These are phyloP conservation scores for Tieghemiomyces parasiticus DNA, from an alignment of 192 early-diverging fungal species.

Conservation along the genomic window DNA sequence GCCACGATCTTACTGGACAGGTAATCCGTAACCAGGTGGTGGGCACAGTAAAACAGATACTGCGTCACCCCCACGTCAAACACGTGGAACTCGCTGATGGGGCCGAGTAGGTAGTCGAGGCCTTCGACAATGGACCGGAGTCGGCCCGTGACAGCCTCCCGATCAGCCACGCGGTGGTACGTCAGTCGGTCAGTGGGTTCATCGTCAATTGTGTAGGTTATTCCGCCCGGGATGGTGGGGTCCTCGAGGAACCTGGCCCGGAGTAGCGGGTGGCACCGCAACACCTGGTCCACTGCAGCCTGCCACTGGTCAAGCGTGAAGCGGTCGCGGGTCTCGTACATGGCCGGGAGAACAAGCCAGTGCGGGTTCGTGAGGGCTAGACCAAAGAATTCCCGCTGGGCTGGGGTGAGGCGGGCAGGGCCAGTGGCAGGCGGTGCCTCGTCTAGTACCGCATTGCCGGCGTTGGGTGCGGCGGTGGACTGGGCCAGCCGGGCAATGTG, in stretches of 20 bases:
- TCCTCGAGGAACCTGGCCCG: not conserved
- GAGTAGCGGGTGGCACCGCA: not conserved
- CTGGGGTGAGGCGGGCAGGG: not conserved
- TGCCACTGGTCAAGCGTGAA: not conserved
- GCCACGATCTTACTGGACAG: not conserved
- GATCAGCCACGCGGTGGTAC: not conserved
- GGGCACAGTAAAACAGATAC: not conserved
- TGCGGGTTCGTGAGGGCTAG: conserved; percentile 9
- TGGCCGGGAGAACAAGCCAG: not conserved
- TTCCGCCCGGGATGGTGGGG: not conserved
- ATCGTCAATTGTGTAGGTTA: not conserved
- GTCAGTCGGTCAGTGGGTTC: not conserved
- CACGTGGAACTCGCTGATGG: not conserved
- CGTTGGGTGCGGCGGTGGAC: not conserved
- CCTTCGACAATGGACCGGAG: not conserved
- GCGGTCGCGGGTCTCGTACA: conserved; percentile 13
- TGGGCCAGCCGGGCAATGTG: not conserved
- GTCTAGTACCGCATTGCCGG: not conserved
- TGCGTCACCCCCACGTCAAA: not conserved
- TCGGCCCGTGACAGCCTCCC: not conserved
- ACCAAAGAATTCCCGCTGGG: conserved; percentile 6
- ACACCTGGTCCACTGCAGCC: not conserved
- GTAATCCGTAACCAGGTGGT: not conserved
- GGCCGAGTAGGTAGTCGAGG: not conserved
- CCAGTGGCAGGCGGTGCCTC: not conserved